These are phyloP conservation scores for Boletus reticuloceps DNA, from an alignment of 768 basidiomycete species.

Conservation along the genomic window DNA sequence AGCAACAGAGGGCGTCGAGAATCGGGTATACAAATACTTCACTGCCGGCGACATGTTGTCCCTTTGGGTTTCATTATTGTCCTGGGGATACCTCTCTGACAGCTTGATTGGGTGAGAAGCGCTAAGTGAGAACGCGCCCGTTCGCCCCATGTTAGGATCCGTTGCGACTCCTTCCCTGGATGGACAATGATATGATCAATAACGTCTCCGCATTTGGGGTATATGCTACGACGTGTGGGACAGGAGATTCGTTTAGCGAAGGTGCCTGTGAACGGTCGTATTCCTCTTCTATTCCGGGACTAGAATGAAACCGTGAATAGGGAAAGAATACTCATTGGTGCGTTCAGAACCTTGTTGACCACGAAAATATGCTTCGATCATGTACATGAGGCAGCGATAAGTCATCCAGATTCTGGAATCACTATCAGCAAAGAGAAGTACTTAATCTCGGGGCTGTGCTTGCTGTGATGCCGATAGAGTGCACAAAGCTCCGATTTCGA, in stretches of 20 bases:
- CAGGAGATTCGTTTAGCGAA: slow-evolving; percentile 21
- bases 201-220: slow-evolving; percentile 8
- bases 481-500: no score
- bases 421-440: not conserved
- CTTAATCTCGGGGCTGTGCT: not conserved
- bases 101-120: not conserved
- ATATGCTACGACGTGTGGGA: slow-evolving; percentile 6
- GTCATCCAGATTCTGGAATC: slow-evolving; percentile 5
- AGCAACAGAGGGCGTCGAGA: not conserved
- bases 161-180: slow-evolving; percentile 3
- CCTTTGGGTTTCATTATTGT: not conserved
- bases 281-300: slow-evolving; percentile 4
- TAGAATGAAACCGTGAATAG: not conserved
- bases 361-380: slow-evolving; percentile 4
- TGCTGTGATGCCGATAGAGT: not conserved
- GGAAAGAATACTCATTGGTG: slow-evolving; percentile 1
- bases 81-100: not conserved
- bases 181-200: not conserved
- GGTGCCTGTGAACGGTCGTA: slow-evolving; percentile 18
- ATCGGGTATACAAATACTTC: not conserved
- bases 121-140: not conserved
- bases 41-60: not conserved
- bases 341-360: not conserved
- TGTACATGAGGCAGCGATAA: slow-evolving; percentile 14
- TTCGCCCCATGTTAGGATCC: slow-evolving; percentile 10